phyloP scores from a whole-genome alignment of 2,329 filamentous ascomycete genomes.

The Phyllosticta ampelicida region DNA sequence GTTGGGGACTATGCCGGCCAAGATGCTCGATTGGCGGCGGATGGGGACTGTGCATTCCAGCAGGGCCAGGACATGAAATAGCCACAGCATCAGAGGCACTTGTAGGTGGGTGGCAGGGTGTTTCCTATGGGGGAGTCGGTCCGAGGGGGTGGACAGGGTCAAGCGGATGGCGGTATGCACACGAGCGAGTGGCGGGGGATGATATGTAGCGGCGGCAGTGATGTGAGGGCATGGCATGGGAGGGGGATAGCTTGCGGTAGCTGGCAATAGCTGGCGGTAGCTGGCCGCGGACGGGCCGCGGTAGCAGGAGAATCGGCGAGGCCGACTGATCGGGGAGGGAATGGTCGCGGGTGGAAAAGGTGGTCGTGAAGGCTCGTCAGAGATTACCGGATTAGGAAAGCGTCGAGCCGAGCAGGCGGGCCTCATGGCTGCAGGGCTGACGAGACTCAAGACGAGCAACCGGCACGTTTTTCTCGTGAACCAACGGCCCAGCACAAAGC shows the following conservation, averaged over 20 bases:
- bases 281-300: neutral
- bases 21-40: neutral
- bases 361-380: conserved; percentile 2
- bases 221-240: no score
- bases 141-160: neutral
- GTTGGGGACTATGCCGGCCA: neutral
- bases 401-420: neutral
- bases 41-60: neutral
- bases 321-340: neutral
- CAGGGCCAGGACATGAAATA: neutral
- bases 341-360: neutral
- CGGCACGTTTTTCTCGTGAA: neutral
- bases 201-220: no score
- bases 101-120: neutral
- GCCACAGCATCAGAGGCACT: neutral
- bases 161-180: neutral
- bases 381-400: conserved; percentile 6
- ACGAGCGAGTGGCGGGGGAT: no score
- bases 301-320: neutral
- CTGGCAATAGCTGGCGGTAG: no score
- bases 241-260: no score
- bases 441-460: neutral
- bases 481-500: neutral
- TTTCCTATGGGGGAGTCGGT: neutral
- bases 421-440: conserved; percentile 1